phyloP scores from a whole-genome alignment of 192 early-diverging fungal species.

The Rhizophagus sp. region DNA sequence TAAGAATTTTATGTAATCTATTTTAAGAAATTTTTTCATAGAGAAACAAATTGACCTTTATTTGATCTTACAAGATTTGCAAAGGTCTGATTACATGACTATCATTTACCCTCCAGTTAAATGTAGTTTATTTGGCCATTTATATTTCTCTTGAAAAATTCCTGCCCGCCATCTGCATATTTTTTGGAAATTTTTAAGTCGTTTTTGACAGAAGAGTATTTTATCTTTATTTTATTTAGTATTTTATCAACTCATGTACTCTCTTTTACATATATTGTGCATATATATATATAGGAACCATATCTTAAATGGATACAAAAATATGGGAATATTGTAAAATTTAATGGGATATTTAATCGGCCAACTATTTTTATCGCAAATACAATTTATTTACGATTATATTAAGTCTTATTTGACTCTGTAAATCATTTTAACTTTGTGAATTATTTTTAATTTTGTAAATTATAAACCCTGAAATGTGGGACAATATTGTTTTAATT shows the following conservation, averaged over 20 bases:
- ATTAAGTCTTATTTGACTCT: no score
- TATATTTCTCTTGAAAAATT: background rate
- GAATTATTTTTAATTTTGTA: no score
- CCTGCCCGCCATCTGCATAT: background rate
- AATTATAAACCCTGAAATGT: constrained; percentile 39
- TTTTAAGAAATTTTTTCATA: no score
- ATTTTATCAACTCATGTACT: constrained; percentile 34
- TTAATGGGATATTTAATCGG: constrained; percentile 44
- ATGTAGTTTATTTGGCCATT: background rate
- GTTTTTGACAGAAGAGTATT: background rate
- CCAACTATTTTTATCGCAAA: constrained; percentile 48
- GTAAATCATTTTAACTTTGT: no score
- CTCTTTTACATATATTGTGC: no score
- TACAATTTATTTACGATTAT: constrained; percentile 47
- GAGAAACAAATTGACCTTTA: no score
- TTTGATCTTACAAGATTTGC: no score
- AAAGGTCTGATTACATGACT: no score
- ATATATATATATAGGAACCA: background rate
- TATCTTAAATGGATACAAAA: constrained; percentile 47
- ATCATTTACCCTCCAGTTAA: no score
- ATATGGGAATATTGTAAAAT: constrained; percentile 52
- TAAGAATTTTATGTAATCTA: no score
- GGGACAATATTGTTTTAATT: constrained; percentile 35
- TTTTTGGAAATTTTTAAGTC: background rate
- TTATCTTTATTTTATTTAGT: background rate